These are phyloP conservation scores for Phytophthora rubi DNA, from an alignment of 352 stramenopile species.

Conservation along the genomic window DNA sequence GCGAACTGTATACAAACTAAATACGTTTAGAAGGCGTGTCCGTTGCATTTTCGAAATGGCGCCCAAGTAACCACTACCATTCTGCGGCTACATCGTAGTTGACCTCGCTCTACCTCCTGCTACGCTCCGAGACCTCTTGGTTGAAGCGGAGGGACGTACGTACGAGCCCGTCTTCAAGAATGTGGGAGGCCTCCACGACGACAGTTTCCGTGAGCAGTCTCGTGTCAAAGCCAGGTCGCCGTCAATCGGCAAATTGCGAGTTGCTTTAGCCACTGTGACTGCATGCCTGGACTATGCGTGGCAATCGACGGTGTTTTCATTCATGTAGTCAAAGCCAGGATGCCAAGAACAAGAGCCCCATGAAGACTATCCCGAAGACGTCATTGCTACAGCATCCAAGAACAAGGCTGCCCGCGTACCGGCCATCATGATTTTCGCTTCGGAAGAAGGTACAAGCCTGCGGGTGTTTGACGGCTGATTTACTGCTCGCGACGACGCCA, in stretches of 20 bases:
- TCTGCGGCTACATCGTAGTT: background rate
- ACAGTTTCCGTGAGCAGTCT: constrained; percentile 2
- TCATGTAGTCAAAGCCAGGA: constrained; percentile 1
- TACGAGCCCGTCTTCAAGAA: constrained; percentile 2
- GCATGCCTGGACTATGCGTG: background rate
- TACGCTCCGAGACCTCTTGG: background rate
- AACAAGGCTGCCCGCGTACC: background rate
- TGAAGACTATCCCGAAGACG: background rate
- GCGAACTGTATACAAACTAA: too few relatives aligned
- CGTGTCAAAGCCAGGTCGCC: background rate
- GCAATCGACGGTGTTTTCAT: background rate
- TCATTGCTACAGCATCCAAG: background rate
- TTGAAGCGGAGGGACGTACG: background rate
- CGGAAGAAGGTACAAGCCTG: background rate
- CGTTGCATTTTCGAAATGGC: constrained; percentile 7
- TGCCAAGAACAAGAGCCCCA: constrained; percentile 1
- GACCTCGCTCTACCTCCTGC: background rate
- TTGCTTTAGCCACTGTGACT: background rate
- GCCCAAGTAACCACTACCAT: background rate
- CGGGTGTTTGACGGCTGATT: constrained; percentile 5
- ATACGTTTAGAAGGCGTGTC: background rate
- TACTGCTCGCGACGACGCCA: background rate
- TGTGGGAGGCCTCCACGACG: background rate
- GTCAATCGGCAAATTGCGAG: background rate
- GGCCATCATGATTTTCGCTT: constrained; percentile 1